phyloP scores from a whole-genome alignment of 2,329 filamentous ascomycete species.

The Diaporthe sp. region DNA sequence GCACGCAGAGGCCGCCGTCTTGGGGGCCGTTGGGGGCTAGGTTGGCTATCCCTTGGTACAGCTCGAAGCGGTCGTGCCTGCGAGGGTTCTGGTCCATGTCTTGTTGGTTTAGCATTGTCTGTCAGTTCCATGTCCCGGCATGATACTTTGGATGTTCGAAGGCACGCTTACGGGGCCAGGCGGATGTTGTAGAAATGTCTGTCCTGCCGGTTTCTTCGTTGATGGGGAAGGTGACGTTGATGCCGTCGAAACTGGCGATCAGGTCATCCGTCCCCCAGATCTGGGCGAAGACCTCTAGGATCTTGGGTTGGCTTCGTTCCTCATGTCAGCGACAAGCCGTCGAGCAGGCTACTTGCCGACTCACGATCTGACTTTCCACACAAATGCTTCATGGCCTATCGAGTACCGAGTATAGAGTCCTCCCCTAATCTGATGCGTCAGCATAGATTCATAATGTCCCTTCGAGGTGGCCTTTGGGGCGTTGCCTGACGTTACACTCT shows the following conservation, averaged over 20 bases:
- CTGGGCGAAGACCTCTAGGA: constrained; percentile 26
- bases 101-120: background rate
- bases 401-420: constrained; percentile 30
- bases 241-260: constrained; percentile 32
- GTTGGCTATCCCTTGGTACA: constrained; percentile 32
- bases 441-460: too few relatives aligned
- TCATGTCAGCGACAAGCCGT: background rate
- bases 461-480: background rate
- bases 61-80: constrained; percentile 27
- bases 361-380: constrained; percentile 33
- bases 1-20: constrained; percentile 29
- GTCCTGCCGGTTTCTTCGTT: constrained; percentile 28
- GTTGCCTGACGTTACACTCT: constrained; percentile 24
- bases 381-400: constrained; percentile 27
- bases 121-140: background rate
- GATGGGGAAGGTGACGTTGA: constrained; percentile 29
- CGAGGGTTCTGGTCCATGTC: constrained; percentile 33
- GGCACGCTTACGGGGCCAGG: constrained; percentile 29
- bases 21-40: constrained; percentile 26
- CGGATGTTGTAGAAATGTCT: constrained; percentile 16
- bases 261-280: constrained; percentile 32
- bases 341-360: background rate
- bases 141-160: background rate
- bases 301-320: constrained; percentile 20
- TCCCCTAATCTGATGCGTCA: background rate